Evolutionary conservation across 441 rosid species (phyloP), one percentile per base, ranked within the genome.

Genomic region (Biscutella auriculata): DNA sequence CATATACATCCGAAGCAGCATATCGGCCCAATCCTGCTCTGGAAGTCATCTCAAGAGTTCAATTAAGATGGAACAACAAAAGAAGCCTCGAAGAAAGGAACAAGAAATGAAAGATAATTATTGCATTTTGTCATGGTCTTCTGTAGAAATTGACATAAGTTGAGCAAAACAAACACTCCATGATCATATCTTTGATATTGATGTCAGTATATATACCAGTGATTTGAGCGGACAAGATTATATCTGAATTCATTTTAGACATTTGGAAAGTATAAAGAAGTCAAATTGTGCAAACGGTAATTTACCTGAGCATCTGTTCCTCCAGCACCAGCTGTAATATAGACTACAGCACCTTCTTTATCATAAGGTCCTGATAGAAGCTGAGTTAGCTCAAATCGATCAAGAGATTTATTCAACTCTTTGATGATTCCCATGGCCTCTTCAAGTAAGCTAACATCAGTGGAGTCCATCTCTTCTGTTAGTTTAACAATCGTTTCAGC

Each of bases 21-120:
- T 92, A 66, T 88, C 98, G 33, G 98, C 94, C 96, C 98, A 92
- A 74, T 92, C 96, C 95, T 92, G 94, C 82, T 73, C 91, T 92
- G 94, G 70, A 75, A 57, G 57, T 54, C 34, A 73, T 77, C 78
- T 65, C 72, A 60, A 44, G 23, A 48, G 30, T 2, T 41, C 36
- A 21, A 35, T 65, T 30, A 39, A 39, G 44, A 65, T 48, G 57
- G 8, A 40, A 26, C 14, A 26, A 36, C 56, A n/a, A 39, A 15
- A 26, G 1, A 63, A 53, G 43, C 53, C 53, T 35, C 40, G n/a
- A 14, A 43, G 37, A 12, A 34, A 53, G 33, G 32, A 26, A 61
- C 6, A 14, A 8, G 28, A 62, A 40, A 34, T 42, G 46, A 32
- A 45, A 32, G 42, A 17, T 11, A 58, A 35, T 6, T 5, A 9